Evolutionary conservation across 73 alveolate species (phyloP).

Genomic region (Blepharisma stoltei): DNA sequence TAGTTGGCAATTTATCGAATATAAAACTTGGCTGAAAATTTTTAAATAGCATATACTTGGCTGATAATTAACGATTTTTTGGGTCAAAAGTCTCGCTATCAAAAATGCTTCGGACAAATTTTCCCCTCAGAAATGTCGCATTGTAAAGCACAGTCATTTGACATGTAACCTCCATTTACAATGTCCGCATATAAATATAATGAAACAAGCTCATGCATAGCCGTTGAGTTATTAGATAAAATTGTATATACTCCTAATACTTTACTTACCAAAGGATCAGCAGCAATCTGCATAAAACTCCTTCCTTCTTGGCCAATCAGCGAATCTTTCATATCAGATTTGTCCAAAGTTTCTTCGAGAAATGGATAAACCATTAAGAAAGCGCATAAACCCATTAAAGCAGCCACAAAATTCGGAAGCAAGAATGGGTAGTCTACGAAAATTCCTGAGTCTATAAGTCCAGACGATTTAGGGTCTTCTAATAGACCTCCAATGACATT

Average conservation of each 20-base stretch:
- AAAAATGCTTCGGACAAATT: too few species aligned
- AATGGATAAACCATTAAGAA: not conserved
- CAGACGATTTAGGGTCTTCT: not conserved
- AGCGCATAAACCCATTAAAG: not conserved
- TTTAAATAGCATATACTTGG: too few species aligned
- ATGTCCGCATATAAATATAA: not conserved
- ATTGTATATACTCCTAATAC: not conserved
- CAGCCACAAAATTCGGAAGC: not conserved
- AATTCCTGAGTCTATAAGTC: not conserved
- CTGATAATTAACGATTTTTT: too few species aligned
- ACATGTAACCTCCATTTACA: not conserved
- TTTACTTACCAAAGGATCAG: not conserved
- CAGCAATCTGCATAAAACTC: not conserved
- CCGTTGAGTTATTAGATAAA: not conserved
- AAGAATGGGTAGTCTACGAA: not conserved
- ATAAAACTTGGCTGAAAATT: too few species aligned
- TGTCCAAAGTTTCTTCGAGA: conserved; percentile 6
- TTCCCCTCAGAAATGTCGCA: too few species aligned
- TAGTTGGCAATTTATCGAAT: too few species aligned
- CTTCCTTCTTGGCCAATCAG: not conserved
- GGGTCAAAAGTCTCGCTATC: too few species aligned
- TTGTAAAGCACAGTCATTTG: too few species aligned
- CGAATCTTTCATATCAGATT: not conserved
- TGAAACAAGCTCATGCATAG: not conserved
- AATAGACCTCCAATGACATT: conserved; percentile 10